Evolutionary conservation across 1,139 yeast genomes (phyloP), one percentile per base, ranked within the genome.

Genomic region (Blastobotrys serpentis): DNA sequence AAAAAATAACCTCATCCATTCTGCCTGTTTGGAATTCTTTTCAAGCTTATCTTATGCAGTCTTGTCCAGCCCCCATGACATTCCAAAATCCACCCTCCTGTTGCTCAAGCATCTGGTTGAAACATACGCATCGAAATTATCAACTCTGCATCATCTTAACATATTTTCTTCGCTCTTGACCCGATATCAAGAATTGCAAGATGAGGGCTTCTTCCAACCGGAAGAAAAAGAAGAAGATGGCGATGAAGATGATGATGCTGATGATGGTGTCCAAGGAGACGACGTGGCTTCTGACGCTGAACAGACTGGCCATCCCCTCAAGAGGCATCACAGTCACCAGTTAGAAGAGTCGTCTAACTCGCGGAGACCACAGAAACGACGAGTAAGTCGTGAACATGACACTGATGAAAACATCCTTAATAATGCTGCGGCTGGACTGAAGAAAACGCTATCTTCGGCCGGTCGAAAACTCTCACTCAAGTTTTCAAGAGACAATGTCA

Each of bases 1-100:
- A 34, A 68, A 70, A 41, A 81, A 84, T 61, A 85, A 82, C 60
- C 70, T 90, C 52, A 76, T 86, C 1, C 86, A 81, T 60, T 87
- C 96, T 0, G 76, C 94, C 2, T 78, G 94, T 56, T 71, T 89
- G 47, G 92, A 86, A 59, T 71, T 90, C 37, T 69, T 88, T 46
- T 36, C 40, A 3, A 36, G 40, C 22, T 25, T 36, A 14, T 36
- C 40, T 14, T 36, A 17, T 36, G 40, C 40, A 8, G 40, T 36
- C 10, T 14, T 18, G 14, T 36, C 40, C 11, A 36, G 19, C 14
- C 23, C 22, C 14, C 22, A 17, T 23, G 40, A 36, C 10, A 36
- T 36, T 11, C 40, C 40, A 14, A 36, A 19, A 36, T 78, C 77
- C 54, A 79, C 70, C 61, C 72, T 71, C 48, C 52, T 72, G 8